Conservation (phyloP, 805 yeast species). For the Henningerozyma blattae region DNA sequence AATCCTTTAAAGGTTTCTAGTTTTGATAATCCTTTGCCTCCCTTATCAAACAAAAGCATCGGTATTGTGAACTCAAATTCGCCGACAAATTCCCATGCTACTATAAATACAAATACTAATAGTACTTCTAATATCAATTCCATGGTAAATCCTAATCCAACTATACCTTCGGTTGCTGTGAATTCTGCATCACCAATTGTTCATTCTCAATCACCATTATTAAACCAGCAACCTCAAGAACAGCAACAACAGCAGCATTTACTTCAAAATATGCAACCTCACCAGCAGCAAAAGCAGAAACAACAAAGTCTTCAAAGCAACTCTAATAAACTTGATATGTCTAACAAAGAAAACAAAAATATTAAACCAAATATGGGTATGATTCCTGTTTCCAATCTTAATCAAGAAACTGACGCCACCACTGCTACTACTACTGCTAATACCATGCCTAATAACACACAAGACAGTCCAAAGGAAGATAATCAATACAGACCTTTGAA, state of each 20-base stretch:
- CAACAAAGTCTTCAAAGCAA: background rate
- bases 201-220: background rate
- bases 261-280: slow-evolving; percentile 4
- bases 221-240: background rate
- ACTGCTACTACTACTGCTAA: slow-evolving; percentile 9
- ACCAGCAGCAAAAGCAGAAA: slow-evolving; percentile 8
- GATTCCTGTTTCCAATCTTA: too few species aligned
- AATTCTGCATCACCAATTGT: background rate
- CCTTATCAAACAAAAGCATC: slow-evolving; percentile 4
- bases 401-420: slow-evolving; percentile 6
- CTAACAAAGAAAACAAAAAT: slow-evolving; percentile 4
- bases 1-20: slow-evolving; percentile 17
- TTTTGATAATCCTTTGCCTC: slow-evolving; percentile 21
- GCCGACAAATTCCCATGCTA: background rate
- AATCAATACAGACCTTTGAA: slow-evolving; percentile 64
- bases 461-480: slow-evolving; percentile 9
- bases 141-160: background rate
- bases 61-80: background rate
- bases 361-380: background rate
- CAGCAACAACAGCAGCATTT: too few species aligned
- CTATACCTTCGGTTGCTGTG: background rate
- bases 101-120: background rate
- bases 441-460: slow-evolving; percentile 4
- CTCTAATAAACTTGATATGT: background rate
- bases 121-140: background rate